phyloP scores from a whole-genome alignment of 345 rosid species.

The Melastoma malabathricum region DNA sequence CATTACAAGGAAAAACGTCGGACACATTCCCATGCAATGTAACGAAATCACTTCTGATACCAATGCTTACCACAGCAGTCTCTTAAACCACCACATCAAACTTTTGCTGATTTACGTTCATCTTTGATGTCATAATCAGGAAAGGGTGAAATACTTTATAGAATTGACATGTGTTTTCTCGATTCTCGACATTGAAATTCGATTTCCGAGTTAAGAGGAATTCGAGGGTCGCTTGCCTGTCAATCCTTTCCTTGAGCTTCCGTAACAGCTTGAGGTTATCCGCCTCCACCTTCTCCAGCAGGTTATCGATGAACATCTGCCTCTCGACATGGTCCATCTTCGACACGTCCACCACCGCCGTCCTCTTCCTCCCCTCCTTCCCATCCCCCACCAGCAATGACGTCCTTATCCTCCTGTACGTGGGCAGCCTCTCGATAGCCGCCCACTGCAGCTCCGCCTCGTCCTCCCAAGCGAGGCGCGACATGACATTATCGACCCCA shows the following conservation, averaged over 20 bases:
- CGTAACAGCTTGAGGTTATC: constrained; percentile 26
- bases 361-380: constrained; percentile 5
- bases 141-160: too few relatives aligned
- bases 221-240: constrained; percentile 14
- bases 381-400: constrained; percentile 13
- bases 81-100: too few relatives aligned
- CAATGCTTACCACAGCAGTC: too few relatives aligned
- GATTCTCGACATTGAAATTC: too few relatives aligned
- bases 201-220: too few relatives aligned
- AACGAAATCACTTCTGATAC: too few relatives aligned
- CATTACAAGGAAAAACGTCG: background rate
- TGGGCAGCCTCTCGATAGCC: constrained; percentile 34
- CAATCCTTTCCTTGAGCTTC: constrained; percentile 22
- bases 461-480: too few relatives aligned
- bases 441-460: constrained; percentile 25
- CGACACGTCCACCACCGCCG: constrained; percentile 20
- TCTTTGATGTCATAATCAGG: too few relatives aligned
- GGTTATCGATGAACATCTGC: constrained; percentile 23
- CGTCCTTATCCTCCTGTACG: constrained; percentile 10
- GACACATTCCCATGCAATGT: too few relatives aligned
- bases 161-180: too few relatives aligned
- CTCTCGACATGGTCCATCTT: constrained; percentile 22
- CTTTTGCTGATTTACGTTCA: too few relatives aligned
- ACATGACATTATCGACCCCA: too few relatives aligned
- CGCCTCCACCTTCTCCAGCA: constrained; percentile 20